A percentile compares a stretch with the other conserved stretches of the same genome.
Evolutionary conservation across 1,284 basidiomycete genomes (phyloP).

Genomic region (Cryptococcus maquisensis): DNA sequence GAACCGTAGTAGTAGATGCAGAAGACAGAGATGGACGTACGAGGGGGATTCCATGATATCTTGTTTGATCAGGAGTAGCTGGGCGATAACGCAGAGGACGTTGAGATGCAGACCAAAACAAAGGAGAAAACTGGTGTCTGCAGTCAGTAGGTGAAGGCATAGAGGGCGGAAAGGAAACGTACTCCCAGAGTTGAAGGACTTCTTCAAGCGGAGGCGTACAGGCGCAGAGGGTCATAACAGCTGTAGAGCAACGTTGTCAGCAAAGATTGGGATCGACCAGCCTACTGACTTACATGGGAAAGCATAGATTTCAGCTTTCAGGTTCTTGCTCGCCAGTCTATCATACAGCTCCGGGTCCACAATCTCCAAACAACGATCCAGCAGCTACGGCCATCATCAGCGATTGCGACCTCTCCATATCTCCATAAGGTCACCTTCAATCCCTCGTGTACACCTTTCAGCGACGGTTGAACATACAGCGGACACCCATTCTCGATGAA

Average conservation of each 20-base stretch:
- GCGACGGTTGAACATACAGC: conserved; percentile 88
- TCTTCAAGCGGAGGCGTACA: conserved; percentile 94
- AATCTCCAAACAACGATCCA: conserved; percentile 85
- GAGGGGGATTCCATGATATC: conserved; percentile 79
- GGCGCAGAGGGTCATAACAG: conserved; percentile 89
- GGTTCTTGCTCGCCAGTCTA: conserved; percentile 79
- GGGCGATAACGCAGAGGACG: conserved; percentile 92
- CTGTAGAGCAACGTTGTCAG: conserved; percentile 49
- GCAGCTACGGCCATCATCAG: conserved; percentile 56
- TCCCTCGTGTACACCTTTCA: conserved; percentile 90
- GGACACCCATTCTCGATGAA: conserved; percentile 94
- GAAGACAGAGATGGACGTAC: conserved; percentile 51
- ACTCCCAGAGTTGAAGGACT: conserved; percentile 90
- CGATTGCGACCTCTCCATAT: neutral
- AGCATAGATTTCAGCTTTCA: conserved; percentile 97
- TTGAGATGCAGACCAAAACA: conserved; percentile 95
- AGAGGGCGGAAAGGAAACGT: conserved; percentile 11
- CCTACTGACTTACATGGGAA: conserved; percentile 72
- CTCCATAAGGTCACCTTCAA: conserved; percentile 65
- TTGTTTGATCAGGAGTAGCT: conserved; percentile 80
- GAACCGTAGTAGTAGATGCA: neutral
- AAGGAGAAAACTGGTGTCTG: conserved; percentile 64
- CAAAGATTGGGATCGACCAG: neutral
- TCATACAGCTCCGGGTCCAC: conserved; percentile 81
- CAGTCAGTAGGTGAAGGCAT: neutral